These are phyloP conservation scores for Zostera marina DNA, from an alignment of 116 monocot genomes.

Conservation along the genomic window DNA sequence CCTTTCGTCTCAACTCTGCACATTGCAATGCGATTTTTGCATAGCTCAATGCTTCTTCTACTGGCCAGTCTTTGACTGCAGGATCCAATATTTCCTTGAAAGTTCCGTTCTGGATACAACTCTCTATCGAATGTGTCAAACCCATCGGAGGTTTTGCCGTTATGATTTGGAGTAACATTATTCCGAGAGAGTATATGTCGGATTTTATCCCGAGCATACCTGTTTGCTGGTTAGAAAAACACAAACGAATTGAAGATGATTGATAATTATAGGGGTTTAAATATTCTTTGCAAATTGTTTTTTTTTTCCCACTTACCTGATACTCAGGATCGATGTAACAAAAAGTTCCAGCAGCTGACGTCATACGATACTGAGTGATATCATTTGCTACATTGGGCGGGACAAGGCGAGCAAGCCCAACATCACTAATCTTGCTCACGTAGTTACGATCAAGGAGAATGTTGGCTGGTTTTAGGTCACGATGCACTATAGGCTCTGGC, in stretches of 20 bases:
- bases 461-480: conserved; percentile 74
- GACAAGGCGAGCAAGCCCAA: conserved; percentile 50
- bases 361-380: conserved; percentile 51
- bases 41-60: conserved; percentile 31
- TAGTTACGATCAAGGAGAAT: conserved; percentile 55
- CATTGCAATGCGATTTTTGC: conserved; percentile 43
- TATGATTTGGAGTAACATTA: conserved; percentile 49
- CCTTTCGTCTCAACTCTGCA: conserved; percentile 48
- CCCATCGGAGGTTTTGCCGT: conserved; percentile 55
- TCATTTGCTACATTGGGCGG: conserved; percentile 31
- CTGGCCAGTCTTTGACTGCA: conserved; percentile 43
- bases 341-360: conserved; percentile 51
- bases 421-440: conserved; percentile 53
- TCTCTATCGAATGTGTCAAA: conserved; percentile 26
- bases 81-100: conserved; percentile 35
- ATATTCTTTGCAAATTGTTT: too few relatives aligned
- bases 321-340: conserved; percentile 82
- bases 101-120: conserved; percentile 25
- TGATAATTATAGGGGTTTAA: too few relatives aligned
- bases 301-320: neutral
- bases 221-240: conserved; percentile 21
- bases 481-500: conserved; percentile 55
- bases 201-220: conserved; percentile 56
- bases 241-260: too few relatives aligned
- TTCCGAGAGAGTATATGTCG: conserved; percentile 51